Evolutionary conservation across 1,284 basidiomycete genomes (phyloP).

Genomic region (Amylostereum chailletii): DNA sequence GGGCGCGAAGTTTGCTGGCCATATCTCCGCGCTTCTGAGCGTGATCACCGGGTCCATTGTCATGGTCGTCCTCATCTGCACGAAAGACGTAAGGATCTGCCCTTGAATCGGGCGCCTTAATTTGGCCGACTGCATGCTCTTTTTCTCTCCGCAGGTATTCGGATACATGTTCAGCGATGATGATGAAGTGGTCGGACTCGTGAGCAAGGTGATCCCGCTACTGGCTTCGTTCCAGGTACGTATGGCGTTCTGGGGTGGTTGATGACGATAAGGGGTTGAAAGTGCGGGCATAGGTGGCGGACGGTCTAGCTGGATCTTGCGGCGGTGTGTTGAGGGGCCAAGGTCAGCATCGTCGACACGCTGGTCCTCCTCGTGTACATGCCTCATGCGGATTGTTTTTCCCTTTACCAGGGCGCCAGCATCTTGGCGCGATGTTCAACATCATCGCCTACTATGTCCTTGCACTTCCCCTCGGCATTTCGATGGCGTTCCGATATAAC

Average conservation of each 20-base stretch:
- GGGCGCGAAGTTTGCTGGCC: constrained; percentile 51
- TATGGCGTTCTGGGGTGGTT: not conserved
- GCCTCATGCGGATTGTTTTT: not conserved
- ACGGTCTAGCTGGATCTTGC: constrained; percentile 66
- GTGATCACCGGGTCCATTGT: constrained; percentile 49
- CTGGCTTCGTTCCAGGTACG: constrained; percentile 72
- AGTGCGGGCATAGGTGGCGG: constrained; percentile 35
- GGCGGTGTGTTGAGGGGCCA: constrained; percentile 65
- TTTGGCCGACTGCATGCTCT: not conserved
- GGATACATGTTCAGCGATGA: constrained; percentile 69
- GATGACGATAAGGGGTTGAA: not conserved
- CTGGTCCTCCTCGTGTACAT: not conserved
- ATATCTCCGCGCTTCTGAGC: constrained; percentile 55
- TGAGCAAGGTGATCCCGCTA: constrained; percentile 67
- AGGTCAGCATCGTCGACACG: constrained; percentile 24
- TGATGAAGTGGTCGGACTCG: constrained; percentile 46
- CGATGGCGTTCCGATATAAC: constrained; percentile 47
- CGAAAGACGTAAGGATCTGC: constrained; percentile 37
- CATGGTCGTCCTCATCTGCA: constrained; percentile 49
- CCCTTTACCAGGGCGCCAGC: constrained; percentile 47
- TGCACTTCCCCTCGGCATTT: constrained; percentile 64
- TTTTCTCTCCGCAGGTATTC: constrained; percentile 31
- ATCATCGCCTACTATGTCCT: constrained; percentile 70
- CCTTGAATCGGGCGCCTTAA: not conserved
- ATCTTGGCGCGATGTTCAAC: constrained; percentile 68